Evolutionary conservation across 306 rosid genomes (phyloP), one percentile per base, ranked within the genome.

Genomic region (Cyclanthera cordifolia): DNA sequence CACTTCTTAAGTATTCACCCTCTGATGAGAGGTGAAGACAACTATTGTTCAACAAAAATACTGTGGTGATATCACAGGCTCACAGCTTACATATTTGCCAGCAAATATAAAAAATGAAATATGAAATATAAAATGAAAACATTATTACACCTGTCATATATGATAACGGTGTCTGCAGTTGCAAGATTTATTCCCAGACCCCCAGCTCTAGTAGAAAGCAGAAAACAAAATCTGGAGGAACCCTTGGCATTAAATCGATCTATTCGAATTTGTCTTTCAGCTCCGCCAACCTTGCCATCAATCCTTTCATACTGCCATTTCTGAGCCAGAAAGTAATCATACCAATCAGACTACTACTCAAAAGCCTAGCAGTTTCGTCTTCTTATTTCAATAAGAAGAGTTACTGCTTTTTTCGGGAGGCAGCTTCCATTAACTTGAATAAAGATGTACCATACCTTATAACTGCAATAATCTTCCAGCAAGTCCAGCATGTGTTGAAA

Each of bases 141-240:
- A 37, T n/a, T 63, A 41, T 39, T 32, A 75, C 81, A 90, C 99
- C 99, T 94, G 63, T 94, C 99, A 82, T 94, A 94, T 82, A 94
- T 90, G 74, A 94, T 70, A 80, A 94, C 99, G 24, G 99, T 94
- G 85, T 94, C 99, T 45, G 99, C 99, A 72, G 99, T 94, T 59
- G 99, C 99, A 28, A 94, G 96, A 80, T 94, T 94, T 79, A 94
- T 94, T 66, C 99, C 99, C 84, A 94, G 78, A 43, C 99, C 99
- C 58, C 97, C 99, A 67, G 99, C 99, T 82, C 99, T 83, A 14
- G 99, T 94, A n/a, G 99, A 94, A 75, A 94, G 97, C 79, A 94
- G 81, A 83, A 94, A 94, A 82, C 99, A 94, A 81, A 94, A 94
- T 74, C 99, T 88, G 58, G 99, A 82, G 45, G 99, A 94, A 80